Evolutionary conservation across 192 early-diverging fungal species (phyloP), one percentile per base, ranked within the genome.

Genomic region (Backusella tarrabulga): DNA sequence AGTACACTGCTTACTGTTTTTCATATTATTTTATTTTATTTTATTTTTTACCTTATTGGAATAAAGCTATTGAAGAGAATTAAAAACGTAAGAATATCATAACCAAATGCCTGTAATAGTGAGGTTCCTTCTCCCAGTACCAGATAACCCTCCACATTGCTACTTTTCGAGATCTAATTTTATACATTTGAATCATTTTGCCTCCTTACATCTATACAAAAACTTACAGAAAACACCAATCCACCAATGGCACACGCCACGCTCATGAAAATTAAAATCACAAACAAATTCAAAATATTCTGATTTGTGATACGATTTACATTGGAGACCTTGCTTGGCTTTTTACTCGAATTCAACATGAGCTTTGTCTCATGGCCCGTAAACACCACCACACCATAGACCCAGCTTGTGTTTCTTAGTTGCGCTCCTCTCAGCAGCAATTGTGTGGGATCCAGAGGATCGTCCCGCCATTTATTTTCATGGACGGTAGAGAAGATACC

Each of bases 11-110:
- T 23, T 42, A 52, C 26, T 56, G 4, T 41, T n/a, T n/a, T 41
- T 50, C 11, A 29, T n/a, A 38, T 70, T 14, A 32, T 32, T 32
- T 32, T 32, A 32, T 32, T 46, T 50, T n/a, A 19, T 26, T 32
- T 32, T 32, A 29, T 32, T 32, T 2, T 26, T 76, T 81, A 94
- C 91, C 89, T 93, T 77, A 99, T 94, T 15, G 98, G 98, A 83
- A 99, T 99, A 84, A 99, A 88, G 85, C 97, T 98, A 90, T 99
- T 99, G 89, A 95, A 99, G 56, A 99, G 85, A 87, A 99, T 98
- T 82, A 98, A 91, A 81, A 96, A 99, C 15, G 98, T 99, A 83
- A 99, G 83, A 75, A 99, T 95, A 85, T 96, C 95, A 60, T 87
- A 90, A 69, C 93, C 92, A 82, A 99, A 91, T 80, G 90, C 89